Conservation (phyloP, 2,329 filamentous ascomycete genomes). For the Chrysoporthe austroafricana region DNA sequence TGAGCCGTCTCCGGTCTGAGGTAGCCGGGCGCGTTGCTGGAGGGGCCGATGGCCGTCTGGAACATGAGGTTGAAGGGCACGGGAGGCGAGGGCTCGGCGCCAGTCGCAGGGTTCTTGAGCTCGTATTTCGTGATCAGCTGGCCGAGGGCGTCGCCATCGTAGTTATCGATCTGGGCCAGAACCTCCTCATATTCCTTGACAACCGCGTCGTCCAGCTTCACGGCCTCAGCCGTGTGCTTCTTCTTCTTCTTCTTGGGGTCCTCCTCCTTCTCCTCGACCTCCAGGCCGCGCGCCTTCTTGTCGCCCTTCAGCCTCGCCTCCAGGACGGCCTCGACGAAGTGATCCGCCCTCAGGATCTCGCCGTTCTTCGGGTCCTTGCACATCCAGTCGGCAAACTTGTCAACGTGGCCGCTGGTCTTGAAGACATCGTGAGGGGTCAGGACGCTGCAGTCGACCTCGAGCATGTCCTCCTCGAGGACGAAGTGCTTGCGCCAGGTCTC, state of each 20-base stretch:
- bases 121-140: slow-evolving; percentile 89
- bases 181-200: slow-evolving; percentile 90
- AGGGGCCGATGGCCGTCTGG: slow-evolving; percentile 91
- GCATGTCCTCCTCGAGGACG: slow-evolving; percentile 90
- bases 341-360: slow-evolving; percentile 94
- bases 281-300: slow-evolving; percentile 87
- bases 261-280: slow-evolving; percentile 76
- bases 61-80: slow-evolving; percentile 99
- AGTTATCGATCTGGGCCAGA: slow-evolving; percentile 94
- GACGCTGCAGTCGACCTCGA: slow-evolving; percentile 92
- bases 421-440: slow-evolving; percentile 91
- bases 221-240: slow-evolving; percentile 72
- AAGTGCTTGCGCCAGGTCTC: slow-evolving; percentile 94
- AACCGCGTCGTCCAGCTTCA: slow-evolving; percentile 85
- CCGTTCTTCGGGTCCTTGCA: slow-evolving; percentile 98
- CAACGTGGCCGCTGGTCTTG: slow-evolving; percentile 95
- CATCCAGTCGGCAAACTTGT: slow-evolving; percentile 99
- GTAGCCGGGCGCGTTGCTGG: slow-evolving; percentile 83
- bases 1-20: slow-evolving; percentile 94
- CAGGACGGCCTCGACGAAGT: slow-evolving; percentile 93
- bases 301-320: slow-evolving; percentile 86
- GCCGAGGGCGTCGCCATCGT: slow-evolving; percentile 82
- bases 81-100: slow-evolving; percentile 75
- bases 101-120: slow-evolving; percentile 84
- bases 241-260: slow-evolving; percentile 81